Evolutionary conservation across 2,329 filamentous ascomycete species (phyloP).

Genomic region (Aspergillus awamori): DNA sequence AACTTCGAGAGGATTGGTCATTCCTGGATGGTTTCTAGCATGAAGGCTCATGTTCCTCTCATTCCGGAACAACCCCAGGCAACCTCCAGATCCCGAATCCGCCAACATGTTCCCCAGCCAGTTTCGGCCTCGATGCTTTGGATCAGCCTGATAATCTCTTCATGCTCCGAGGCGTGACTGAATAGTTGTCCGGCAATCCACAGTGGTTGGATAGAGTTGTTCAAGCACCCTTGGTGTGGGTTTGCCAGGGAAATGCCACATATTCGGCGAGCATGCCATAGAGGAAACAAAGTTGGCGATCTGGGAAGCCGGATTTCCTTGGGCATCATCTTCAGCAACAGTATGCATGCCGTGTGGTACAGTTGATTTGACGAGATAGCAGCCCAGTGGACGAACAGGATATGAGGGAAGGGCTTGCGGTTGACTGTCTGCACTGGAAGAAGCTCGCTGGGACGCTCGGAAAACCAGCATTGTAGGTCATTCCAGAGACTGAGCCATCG

Average conservation of each 20-base stretch:
- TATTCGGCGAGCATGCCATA: conserved; percentile 60
- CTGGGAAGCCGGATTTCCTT: conserved; percentile 30
- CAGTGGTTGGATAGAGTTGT: conserved; percentile 61
- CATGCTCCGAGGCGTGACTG: conserved; percentile 53
- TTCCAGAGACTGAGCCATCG: conserved; percentile 56
- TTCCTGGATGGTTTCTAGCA: conserved; percentile 23
- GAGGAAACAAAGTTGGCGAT: conserved; percentile 39
- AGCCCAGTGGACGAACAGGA: conserved; percentile 57
- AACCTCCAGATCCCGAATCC: conserved; percentile 55
- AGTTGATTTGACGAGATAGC: conserved; percentile 62
- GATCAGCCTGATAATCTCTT: conserved; percentile 42
- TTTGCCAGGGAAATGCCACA: conserved; percentile 61
- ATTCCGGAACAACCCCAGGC: conserved; percentile 33
- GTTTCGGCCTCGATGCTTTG: conserved; percentile 55
- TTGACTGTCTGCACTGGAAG: conserved; percentile 50
- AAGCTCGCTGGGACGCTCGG: conserved; percentile 52
- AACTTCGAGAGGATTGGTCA: conserved; percentile 28
- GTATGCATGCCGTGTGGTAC: conserved; percentile 59
- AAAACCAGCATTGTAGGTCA: conserved; percentile 54
- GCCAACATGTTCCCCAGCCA: conserved; percentile 58
- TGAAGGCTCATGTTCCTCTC: neutral
- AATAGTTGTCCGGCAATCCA: conserved; percentile 60
- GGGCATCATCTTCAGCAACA: conserved; percentile 54
- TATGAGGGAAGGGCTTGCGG: conserved; percentile 53
- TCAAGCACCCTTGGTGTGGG: conserved; percentile 58